phyloP scores from a whole-genome alignment of 2,329 filamentous ascomycete genomes.

The Claviceps humidiphila region DNA sequence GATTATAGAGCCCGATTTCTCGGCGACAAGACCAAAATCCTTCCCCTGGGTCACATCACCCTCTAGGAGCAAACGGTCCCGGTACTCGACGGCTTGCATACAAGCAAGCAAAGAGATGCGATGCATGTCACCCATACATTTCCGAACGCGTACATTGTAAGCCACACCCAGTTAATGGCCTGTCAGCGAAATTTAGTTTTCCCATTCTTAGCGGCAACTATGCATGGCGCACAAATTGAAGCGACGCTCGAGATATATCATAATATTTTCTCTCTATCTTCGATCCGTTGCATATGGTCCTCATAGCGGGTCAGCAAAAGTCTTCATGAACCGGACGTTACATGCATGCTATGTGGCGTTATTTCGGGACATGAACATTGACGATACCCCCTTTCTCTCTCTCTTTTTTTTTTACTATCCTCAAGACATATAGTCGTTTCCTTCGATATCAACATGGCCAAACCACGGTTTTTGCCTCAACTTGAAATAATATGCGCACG shows the following conservation, averaged over 20 bases:
- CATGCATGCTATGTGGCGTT: conserved; percentile 1
- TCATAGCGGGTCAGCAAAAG: background rate
- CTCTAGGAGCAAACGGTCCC: conserved; percentile 3
- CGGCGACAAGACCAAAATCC: conserved; percentile 48
- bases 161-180: conserved; percentile 1
- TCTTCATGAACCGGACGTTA: background rate
- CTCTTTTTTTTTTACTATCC: background rate
- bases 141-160: conserved; percentile 1
- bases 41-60: conserved; percentile 40
- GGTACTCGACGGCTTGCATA: background rate
- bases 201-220: background rate
- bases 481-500: background rate
- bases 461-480: background rate
- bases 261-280: background rate
- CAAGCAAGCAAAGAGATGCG: background rate
- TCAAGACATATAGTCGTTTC: background rate
- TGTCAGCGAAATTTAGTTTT: background rate
- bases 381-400: conserved; percentile 3
- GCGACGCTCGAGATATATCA: background rate
- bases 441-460: background rate
- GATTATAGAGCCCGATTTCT: conserved; percentile 53
- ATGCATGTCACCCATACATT: background rate
- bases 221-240: background rate
- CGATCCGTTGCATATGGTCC: background rate
- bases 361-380: conserved; percentile 1